Percentiles rank a stretch among this genome's conserved stretches.
Conservation (phyloP, 2,329 filamentous ascomycete species). For the Colletotrichum gloeosporioides region DNA sequence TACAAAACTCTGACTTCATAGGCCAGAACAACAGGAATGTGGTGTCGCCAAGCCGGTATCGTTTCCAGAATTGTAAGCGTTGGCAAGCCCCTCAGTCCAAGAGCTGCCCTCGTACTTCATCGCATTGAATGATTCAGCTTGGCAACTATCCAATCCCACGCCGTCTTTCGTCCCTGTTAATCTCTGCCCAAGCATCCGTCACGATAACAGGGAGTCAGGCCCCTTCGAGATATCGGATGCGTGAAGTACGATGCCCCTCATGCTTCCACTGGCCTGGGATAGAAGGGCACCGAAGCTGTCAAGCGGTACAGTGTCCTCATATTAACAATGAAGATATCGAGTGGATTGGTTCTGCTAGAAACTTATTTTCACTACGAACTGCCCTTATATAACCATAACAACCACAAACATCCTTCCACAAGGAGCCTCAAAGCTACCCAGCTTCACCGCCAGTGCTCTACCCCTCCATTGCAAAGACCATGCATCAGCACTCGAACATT, state of each 20-base stretch:
- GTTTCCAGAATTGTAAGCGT: not conserved
- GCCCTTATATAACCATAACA: accelerated
- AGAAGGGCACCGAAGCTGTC: accelerated
- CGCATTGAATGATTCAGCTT: not conserved
- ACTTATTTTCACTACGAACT: accelerated
- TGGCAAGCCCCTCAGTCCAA: not conserved
- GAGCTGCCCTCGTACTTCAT: not conserved
- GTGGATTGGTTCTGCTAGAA: not conserved
- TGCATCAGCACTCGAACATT: accelerated
- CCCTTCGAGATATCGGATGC: not conserved
- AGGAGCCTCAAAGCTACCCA: not conserved
- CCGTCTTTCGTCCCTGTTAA: accelerated
- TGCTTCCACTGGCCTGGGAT: not conserved
- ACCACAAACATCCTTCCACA: accelerated
- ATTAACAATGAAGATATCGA: no score
- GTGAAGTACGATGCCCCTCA: accelerated
- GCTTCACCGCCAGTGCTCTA: not conserved
- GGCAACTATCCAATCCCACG: accelerated
- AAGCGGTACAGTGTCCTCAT: no score
- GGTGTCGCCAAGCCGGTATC: no score
- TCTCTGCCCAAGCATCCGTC: not conserved
- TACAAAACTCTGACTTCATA: accelerated
- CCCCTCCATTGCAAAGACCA: accelerated
- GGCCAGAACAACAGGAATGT: accelerated
- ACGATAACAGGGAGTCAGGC: no score